phyloP scores from a whole-genome alignment of 2,329 filamentous ascomycete genomes.

The Xylaria digitata region DNA sequence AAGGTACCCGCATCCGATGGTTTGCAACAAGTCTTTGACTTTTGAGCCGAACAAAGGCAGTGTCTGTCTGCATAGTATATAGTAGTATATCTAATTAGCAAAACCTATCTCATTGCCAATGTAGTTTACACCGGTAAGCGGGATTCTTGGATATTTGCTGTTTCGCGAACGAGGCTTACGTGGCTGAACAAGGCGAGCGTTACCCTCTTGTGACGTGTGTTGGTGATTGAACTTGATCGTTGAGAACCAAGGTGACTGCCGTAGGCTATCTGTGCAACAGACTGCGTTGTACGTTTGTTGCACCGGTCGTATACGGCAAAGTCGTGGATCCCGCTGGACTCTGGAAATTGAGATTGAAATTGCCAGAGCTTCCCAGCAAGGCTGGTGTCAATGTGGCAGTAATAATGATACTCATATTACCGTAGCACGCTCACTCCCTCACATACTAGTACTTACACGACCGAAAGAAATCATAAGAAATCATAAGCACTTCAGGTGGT shows the following conservation, averaged over 20 bases:
- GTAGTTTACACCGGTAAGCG: too few species aligned
- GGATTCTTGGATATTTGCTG: background rate
- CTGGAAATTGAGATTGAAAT: conserved; percentile 6
- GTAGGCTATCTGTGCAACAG: background rate
- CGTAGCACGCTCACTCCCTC: background rate
- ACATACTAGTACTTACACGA: background rate
- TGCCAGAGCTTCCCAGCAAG: background rate
- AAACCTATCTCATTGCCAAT: too few species aligned
- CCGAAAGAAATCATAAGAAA: conserved; percentile 1
- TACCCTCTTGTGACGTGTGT: conserved; percentile 24
- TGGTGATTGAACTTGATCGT: conserved; percentile 1
- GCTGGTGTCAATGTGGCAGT: background rate
- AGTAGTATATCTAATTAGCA: background rate
- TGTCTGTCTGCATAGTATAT: background rate
- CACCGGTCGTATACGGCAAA: background rate
- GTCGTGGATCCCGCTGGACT: background rate
- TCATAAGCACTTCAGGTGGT: background rate
- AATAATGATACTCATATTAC: conserved; percentile 1
- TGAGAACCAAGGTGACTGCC: conserved; percentile 8
- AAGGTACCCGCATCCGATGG: conserved; percentile 10
- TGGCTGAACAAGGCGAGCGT: conserved; percentile 3
- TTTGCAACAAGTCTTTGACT: conserved; percentile 23
- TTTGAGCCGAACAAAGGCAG: conserved; percentile 7
- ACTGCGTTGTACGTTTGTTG: conserved; percentile 6
- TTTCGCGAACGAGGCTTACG: conserved; percentile 8